Conservation (phyloP, 2,329 filamentous ascomycete species). For the Alternaria arborescens region DNA sequence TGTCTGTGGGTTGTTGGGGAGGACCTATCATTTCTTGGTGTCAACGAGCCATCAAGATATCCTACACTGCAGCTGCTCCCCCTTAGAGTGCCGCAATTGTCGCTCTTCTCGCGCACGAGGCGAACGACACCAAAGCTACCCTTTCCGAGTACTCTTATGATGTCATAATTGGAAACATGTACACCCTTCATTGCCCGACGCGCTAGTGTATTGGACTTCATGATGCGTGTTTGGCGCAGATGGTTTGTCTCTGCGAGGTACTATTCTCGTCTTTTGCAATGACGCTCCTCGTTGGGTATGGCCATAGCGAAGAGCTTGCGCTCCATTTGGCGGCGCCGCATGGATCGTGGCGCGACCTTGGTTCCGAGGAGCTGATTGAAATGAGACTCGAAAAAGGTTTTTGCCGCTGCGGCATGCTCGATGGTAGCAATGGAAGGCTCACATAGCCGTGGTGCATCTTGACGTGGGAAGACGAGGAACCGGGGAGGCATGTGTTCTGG, state of each 20-base stretch:
- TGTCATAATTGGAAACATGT: constrained; percentile 74
- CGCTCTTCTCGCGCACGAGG: constrained; percentile 74
- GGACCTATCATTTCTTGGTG: constrained; percentile 2
- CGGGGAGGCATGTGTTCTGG: constrained; percentile 27
- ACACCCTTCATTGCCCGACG: constrained; percentile 60
- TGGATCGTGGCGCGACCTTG: constrained; percentile 64
- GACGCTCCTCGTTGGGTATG: constrained; percentile 64
- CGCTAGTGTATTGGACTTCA: constrained; percentile 69
- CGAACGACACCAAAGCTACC: constrained; percentile 94
- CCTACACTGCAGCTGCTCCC: constrained; percentile 24
- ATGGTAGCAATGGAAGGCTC: constrained; percentile 66
- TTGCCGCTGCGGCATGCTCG: constrained; percentile 80
- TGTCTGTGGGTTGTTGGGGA: constrained; percentile 14
- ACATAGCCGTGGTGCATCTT: constrained; percentile 42
- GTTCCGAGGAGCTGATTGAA: constrained; percentile 74
- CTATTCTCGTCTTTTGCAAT: constrained; percentile 66
- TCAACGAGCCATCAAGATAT: constrained; percentile 18
- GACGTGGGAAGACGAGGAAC: constrained; percentile 45
- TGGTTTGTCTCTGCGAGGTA: constrained; percentile 74
- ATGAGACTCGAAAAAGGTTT: constrained; percentile 85
- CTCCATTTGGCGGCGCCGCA: constrained; percentile 71
- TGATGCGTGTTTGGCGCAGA: constrained; percentile 74
- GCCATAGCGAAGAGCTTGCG: constrained; percentile 67
- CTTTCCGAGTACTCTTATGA: constrained; percentile 84
- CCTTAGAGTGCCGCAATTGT: constrained; percentile 23